Percentiles rank a stretch among this genome's conserved stretches.
Evolutionary conservation across 192 early-diverging fungal genomes (phyloP).

Genomic region (Linnemannia zychae): DNA sequence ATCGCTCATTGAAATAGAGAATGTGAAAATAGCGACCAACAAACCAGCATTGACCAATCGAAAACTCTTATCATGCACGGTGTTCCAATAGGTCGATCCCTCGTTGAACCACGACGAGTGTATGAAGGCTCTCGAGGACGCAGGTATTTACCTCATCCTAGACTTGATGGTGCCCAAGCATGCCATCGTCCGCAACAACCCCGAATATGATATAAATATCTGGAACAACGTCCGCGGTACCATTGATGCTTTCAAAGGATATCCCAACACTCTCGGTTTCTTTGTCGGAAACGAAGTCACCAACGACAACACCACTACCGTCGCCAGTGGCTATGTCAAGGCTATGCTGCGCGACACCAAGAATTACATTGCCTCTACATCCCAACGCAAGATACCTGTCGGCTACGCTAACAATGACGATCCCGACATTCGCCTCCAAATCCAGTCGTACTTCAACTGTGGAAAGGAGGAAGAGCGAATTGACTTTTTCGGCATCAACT

Average conservation of each 20-base stretch:
- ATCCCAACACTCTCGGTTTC: conserved; percentile 75
- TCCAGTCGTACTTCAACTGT: conserved; percentile 81
- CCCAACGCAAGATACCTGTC: conserved; percentile 71
- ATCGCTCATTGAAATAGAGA: background rate
- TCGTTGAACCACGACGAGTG: conserved; percentile 75
- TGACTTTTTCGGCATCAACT: conserved; percentile 82
- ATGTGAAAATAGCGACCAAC: background rate
- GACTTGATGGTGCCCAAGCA: conserved; percentile 72
- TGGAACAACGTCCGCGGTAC: conserved; percentile 69
- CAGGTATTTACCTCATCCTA: conserved; percentile 81
- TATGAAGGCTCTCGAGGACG: conserved; percentile 74
- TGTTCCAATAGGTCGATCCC: conserved; percentile 61
- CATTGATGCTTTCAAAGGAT: conserved; percentile 76
- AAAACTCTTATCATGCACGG: background rate
- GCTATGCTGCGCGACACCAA: conserved; percentile 78
- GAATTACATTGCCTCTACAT: conserved; percentile 65
- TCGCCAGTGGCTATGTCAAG: conserved; percentile 76
- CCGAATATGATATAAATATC: conserved; percentile 69
- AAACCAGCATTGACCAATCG: background rate
- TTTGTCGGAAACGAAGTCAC: conserved; percentile 84
- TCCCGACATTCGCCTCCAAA: conserved; percentile 71
- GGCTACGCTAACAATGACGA: conserved; percentile 87
- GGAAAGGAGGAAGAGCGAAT: conserved; percentile 68
- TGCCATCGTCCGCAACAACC: conserved; percentile 75
- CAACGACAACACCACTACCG: conserved; percentile 71